Percentiles rank a stretch among this genome's conserved stretches.
Conservation (phyloP, 495 filamentous ascomycete genomes). For the Neurospora hispaniola region DNA sequence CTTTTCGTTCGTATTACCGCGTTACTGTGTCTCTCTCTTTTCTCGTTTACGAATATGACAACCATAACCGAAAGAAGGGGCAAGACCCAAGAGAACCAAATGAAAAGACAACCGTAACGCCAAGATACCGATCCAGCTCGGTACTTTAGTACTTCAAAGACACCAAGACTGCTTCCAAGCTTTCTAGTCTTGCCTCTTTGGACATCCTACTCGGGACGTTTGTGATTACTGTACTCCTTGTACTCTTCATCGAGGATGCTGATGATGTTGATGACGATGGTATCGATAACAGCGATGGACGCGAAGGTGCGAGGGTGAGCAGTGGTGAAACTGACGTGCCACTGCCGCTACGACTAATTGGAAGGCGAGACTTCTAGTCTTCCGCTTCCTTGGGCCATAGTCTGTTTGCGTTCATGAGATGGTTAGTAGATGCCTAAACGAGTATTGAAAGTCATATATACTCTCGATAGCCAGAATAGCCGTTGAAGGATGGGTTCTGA, state of each 20-base stretch:
- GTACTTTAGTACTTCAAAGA: neutral
- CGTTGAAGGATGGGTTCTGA: neutral
- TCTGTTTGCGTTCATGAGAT: neutral
- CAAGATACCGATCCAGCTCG: neutral
- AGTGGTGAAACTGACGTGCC: neutral
- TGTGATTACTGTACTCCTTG: neutral
- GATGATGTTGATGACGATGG: neutral
- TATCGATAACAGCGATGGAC: neutral
- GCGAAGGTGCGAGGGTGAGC: neutral
- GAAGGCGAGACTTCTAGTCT: conserved; percentile 9
- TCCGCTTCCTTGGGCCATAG: conserved; percentile 21
- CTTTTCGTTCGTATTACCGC: neutral
- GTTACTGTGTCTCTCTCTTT: neutral
- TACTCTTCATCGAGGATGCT: neutral
- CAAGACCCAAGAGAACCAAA: neutral
- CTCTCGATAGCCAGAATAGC: neutral
- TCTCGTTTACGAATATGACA: neutral
- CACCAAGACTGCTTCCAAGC: neutral
- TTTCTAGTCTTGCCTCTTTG: neutral
- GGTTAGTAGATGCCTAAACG: neutral
- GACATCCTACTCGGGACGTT: neutral
- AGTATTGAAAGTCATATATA: neutral
- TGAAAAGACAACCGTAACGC: neutral
- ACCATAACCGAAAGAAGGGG: neutral
- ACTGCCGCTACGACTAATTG: neutral